Evolutionary conservation across 495 filamentous ascomycete genomes (phyloP), one percentile per base, ranked within the genome.

Genomic region (Hypoxylon lenormandii): DNA sequence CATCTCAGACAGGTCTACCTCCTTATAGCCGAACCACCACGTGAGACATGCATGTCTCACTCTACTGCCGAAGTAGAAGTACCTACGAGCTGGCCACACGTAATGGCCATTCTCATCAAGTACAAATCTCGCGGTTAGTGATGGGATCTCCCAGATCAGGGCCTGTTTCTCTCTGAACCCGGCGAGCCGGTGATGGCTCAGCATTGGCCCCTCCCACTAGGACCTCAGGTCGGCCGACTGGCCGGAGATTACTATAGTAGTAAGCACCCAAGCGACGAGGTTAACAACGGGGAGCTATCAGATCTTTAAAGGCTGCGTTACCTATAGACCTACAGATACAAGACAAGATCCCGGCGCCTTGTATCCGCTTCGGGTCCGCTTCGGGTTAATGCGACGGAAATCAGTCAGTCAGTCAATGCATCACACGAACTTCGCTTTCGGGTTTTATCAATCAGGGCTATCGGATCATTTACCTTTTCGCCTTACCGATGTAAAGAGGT

Each of bases 31-130:
- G 68, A 66, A 57, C 62, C 62, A 57, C 68, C 68, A 66, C 62
- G 68, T 50, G 68, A 71, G 58, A 66, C 46, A 66, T 66, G 67
- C 48, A 51, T 71, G 62, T 70, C 61, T 70, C 46, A 60, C 43
- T 56, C 57, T 62, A 71, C 22, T 62, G 62, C 63, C 68, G 62
- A 59, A 43, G 42, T 5, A 22, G 13, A 47, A 42, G 10, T 33
- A n/a, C n/a, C n/a, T n/a, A 11, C 10, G 30, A 47, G 26, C 68
- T 62, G 62, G 47, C 68, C 47, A 51, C 49, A 60, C 56, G 16
- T 42, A 50, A 56, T 49, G 61, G 57, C 23, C 51, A 16, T 54
- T 26, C 45, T 50, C 52, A 52, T 58, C 28, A 22, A 26, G n/a
- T 50, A 26, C 51, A 13, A 48, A 33, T 40, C 42, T 30, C 38